Base-by-base conservation (phyloP, 257 asterid genomes). In the Prunella vulgaris region DNA sequence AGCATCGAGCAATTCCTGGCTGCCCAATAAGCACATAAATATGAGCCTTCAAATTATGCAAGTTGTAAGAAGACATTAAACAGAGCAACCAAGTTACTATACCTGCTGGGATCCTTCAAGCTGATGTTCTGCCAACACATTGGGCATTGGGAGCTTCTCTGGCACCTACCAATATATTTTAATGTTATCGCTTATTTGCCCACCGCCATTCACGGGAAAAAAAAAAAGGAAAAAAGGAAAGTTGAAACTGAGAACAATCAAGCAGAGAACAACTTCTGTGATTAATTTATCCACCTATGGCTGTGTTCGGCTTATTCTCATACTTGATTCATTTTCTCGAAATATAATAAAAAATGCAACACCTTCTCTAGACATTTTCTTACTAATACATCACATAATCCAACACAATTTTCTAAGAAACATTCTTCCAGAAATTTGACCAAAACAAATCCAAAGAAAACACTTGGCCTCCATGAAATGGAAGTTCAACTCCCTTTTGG, bases 1-100 rank as follows among this genome's bases (percentile, higher is more conserved):
- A 10, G 93, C 96, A 58, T 91, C 95, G 53, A 94, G 95, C 87
- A 94, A 79, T 73, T 94, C 99, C 70, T 94, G 99, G 88, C 99
- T 94, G 97, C 53, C 51, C 75, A 44, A 21, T 30, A 30, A 74
- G 49, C 52, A 21, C 28, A n/a, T 4, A 46, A 24, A 24, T 66
- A 65, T 74, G 78, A 56, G 22, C 51, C 32, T 52, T 5, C 3
- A n/a, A n/a, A n/a, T n/a, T n/a, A 64, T 28, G 53, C 63, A 68
- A 60, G 20, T 53, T 20, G 59, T 6, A 40, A 25, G 20, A 22
- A 54, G 56, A 48, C 14, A 25, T 24, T 69, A 63, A 15, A 38
- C 9, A n/a, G 37, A 2, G 18, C 49, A 35, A 27, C 5, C 0
- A 5, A 22, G 18, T 28, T 7, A 30, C 52, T 24, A 56, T 58